Base-by-base conservation (phyloP, 495 filamentous ascomycete species). In the Hypoxylon lienhwacheense region DNA sequence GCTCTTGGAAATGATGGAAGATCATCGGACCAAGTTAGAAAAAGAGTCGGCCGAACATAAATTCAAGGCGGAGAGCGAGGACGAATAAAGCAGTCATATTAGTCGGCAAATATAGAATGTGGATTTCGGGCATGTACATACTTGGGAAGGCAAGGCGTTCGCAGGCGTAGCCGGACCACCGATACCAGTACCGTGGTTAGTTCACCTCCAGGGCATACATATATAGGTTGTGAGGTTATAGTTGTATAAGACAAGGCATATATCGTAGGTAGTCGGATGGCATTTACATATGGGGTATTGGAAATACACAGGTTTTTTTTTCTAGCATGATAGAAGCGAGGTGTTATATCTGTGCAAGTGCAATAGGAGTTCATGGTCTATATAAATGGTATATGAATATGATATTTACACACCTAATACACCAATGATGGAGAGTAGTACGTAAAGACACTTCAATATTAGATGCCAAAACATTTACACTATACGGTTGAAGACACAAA, bases 1-100 rank as follows among this genome's bases (percentile, higher is more conserved):
- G 29, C 32, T 75, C 16, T 66, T 65, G 5, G 70, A 70, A 20
- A 41, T 69, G 5, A 65, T 77, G 41, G 57, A 56, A 32, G 53
- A 56, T 31, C 53, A 70, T 34, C 64, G 59, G 7, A 15, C 21
- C 7, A 61, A 43, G n/a, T 19, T 56, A 28, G 32, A 48, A 5
- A 61, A 29, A 31, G 52, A 52, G 47, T 19, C 26, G 4, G 39
- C 25, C 15, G 21, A 25, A 14, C 35, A 37, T 6, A 36, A 44
- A 25, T 10, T 48, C 8, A 46, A 56, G 31, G 5, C 48, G 0
- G 46, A 54, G 32, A 26, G 17, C 21, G 57, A 61, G 24, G 40
- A 53, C 1, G 32, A 10, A 32, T 17, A 61, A 53, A 31, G 11
- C 29, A 16, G 32, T 29, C 11, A 28, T 40, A 40, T 40, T 32